Evolutionary conservation across 2,329 filamentous ascomycete genomes (phyloP).

Genomic region (Calonectria henricotiae): DNA sequence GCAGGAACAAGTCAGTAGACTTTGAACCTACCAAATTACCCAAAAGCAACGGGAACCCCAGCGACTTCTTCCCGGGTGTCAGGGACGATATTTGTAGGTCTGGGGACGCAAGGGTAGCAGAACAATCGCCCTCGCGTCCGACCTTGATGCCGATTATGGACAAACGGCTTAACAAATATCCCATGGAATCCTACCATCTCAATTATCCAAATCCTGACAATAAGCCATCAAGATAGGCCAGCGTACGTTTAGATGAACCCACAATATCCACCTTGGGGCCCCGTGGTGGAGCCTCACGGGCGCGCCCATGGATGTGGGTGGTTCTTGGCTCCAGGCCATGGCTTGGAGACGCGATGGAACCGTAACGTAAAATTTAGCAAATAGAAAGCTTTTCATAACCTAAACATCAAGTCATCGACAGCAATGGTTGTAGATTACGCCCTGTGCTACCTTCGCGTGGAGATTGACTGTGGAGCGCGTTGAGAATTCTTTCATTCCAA

Average conservation of each 20-base stretch:
- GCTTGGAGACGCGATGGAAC: not conserved
- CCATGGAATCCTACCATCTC: not conserved
- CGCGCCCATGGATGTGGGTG: not conserved
- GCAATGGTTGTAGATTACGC: slow-evolving; percentile 5
- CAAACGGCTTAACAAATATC: not conserved
- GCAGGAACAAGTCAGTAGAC: not conserved
- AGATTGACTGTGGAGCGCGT: not conserved
- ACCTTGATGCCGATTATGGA: not conserved
- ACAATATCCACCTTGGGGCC: slow-evolving; percentile 16
- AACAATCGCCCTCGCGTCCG: not conserved
- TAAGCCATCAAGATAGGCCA: not conserved
- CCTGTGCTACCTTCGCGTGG: not conserved
- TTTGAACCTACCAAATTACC: slow-evolving; percentile 2
- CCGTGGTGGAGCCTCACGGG: slow-evolving; percentile 8
- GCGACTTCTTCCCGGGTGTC: no score
- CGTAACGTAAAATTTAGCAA: slow-evolving; percentile 32
- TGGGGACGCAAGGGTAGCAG: not conserved
- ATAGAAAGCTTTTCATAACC: slow-evolving; percentile 22
- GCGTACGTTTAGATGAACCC: slow-evolving; percentile 4
- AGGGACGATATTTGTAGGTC: not conserved
- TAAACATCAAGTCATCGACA: slow-evolving; percentile 19
- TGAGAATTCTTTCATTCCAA: not conserved
- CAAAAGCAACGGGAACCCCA: slow-evolving; percentile 9
- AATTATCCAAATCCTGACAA: slow-evolving; percentile 3
- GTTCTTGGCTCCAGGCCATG: slow-evolving; percentile 16